phyloP scores from a whole-genome alignment of 441 rosid species.

The Populus hybrid region DNA sequence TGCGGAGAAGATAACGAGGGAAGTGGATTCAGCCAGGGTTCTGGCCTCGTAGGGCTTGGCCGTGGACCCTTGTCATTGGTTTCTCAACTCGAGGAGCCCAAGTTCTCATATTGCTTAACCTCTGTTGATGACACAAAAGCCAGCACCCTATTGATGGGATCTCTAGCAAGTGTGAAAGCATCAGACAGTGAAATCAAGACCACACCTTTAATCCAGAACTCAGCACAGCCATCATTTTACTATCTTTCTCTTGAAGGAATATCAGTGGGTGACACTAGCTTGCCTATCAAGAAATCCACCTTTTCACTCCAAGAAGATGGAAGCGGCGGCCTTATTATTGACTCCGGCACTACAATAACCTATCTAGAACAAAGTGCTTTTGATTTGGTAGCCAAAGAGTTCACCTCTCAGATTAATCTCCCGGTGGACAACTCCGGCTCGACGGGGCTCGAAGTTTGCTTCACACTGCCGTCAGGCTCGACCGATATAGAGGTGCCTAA shows the following conservation, averaged over 20 bases:
- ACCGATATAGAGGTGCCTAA: slow-evolving; percentile 57
- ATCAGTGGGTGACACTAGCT: slow-evolving; percentile 44
- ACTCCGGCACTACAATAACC: slow-evolving; percentile 72
- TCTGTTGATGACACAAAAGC: slow-evolving; percentile 39
- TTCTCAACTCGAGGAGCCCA: slow-evolving; percentile 52
- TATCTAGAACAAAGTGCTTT: slow-evolving; percentile 47
- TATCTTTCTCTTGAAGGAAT: slow-evolving; percentile 64
- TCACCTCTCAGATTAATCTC: slow-evolving; percentile 45
- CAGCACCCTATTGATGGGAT: slow-evolving; percentile 55
- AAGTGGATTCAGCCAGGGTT: slow-evolving; percentile 74
- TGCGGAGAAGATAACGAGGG: slow-evolving; percentile 85
- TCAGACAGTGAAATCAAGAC: slow-evolving; percentile 23
- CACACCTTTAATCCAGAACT: slow-evolving; percentile 44
- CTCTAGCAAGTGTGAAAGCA: slow-evolving; percentile 28
- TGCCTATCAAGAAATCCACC: slow-evolving; percentile 43
- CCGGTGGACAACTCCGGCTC: slow-evolving; percentile 46
- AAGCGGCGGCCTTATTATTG: slow-evolving; percentile 58
- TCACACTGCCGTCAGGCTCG: slow-evolving; percentile 41
- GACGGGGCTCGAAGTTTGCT: slow-evolving; percentile 80
- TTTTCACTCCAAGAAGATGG: slow-evolving; percentile 56
- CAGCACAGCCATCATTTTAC: slow-evolving; percentile 59
- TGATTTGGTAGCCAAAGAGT: slow-evolving; percentile 39
- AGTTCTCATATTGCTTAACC: slow-evolving; percentile 62
- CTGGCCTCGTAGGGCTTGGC: slow-evolving; percentile 90
- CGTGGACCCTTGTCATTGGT: slow-evolving; percentile 62